These are phyloP conservation scores for Pilasporangium apinafurcum DNA, from an alignment of 352 stramenopile species.

Conservation along the genomic window DNA sequence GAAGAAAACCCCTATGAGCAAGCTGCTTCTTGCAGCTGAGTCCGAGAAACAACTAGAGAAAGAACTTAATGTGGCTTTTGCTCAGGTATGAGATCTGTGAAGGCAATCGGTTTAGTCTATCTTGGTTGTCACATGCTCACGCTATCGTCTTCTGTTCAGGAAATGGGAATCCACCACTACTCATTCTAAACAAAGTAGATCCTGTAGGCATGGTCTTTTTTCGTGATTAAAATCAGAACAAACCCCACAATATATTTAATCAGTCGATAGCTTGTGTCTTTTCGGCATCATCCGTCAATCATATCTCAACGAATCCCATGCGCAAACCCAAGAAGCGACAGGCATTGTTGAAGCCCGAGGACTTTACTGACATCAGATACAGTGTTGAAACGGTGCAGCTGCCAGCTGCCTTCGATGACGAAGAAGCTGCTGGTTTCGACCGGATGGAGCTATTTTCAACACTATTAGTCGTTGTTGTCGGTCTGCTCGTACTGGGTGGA, in stretches of 20 bases:
- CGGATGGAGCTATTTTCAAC: constrained; percentile 25
- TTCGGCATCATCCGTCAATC: too few relatives aligned
- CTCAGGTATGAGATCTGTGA: constrained; percentile 16
- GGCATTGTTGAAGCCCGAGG: constrained; percentile 30
- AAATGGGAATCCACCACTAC: constrained; percentile 54
- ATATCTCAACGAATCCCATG: too few relatives aligned
- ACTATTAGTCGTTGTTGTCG: constrained; percentile 17
- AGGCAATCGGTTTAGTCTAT: too few relatives aligned
- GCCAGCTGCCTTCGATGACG: background rate
- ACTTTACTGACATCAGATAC: constrained; percentile 66
- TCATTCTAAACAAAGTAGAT: constrained; percentile 14
- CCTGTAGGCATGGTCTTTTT: too few relatives aligned
- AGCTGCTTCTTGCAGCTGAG: constrained; percentile 24
- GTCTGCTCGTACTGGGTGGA: constrained; percentile 21
- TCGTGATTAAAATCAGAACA: too few relatives aligned
- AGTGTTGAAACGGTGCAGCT: constrained; percentile 48
- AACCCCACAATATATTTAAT: too few relatives aligned
- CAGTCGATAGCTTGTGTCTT: too few relatives aligned
- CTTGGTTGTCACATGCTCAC: background rate
- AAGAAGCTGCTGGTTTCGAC: constrained; percentile 2
- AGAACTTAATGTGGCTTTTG: constrained; percentile 60
- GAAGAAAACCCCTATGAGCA: constrained; percentile 63
- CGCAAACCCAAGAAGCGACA: constrained; percentile 6
- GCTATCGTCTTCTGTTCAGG: constrained; percentile 6
- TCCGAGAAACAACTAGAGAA: constrained; percentile 58